Evolutionary conservation across 2,329 filamentous ascomycete species (phyloP), one percentile per base, ranked within the genome.

Genomic region (Colletotrichum aenigma): DNA sequence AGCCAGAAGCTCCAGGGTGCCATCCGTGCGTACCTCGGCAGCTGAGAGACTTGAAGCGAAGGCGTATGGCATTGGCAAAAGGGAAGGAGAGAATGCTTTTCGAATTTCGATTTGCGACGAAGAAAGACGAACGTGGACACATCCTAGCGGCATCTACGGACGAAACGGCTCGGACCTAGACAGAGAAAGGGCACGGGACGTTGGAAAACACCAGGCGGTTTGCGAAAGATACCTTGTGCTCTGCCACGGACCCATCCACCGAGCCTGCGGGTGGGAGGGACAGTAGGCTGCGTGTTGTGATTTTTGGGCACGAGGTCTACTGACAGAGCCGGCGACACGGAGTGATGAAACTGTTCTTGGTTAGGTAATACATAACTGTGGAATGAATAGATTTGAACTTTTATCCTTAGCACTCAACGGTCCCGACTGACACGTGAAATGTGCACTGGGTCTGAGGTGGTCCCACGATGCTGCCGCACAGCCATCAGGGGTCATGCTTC

Each of bases 1-100:
- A 96, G 96, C 16, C 92, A 90, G 62, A 94, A 93, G 85, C 88
- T 98, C 82, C 96, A 98, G 87, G 95, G 94, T 82, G 89, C 92
- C 64, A 92, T 94, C 80, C 88, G 91, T 78, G 89, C 88, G 79
- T 94, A 93, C 82, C 86, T 93, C 71, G 90, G 91, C 79, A 90
- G 88, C 84, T 93, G 86, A 85, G 77, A 56, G 70, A 58, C 28
- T 34, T 56, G 34, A 65, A 26, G 65, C 18, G 56, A 60, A 18
- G 58, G 56, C 56, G 56, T 52, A 70, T 21, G 56, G 67, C 38
- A 70, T 43, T 43, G 26, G 34, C n/a, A 71, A 65, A 64, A 60
- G 28, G 38, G 61, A 66, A 55, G 32, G 32, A 32, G 60, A 16
- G 13, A 26, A 24, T 48, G 58, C 66, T 38, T 28, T 52, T 67